phyloP scores from a whole-genome alignment of 495 filamentous ascomycete species.

The Aspergillus ellipticus region DNA sequence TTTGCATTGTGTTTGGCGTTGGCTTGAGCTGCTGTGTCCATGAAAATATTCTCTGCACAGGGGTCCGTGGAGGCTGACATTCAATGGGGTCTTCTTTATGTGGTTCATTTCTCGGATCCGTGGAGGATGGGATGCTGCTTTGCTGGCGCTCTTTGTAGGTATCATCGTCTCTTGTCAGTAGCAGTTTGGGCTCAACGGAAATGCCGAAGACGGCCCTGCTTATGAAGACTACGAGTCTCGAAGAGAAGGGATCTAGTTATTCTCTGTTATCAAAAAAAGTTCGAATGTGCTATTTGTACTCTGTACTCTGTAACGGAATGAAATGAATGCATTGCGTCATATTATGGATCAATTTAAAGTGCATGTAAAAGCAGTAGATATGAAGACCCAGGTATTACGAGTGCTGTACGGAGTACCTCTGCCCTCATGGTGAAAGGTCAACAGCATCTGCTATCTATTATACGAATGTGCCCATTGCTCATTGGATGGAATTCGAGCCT shows the following conservation, averaged over 20 bases:
- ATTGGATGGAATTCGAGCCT: too few species aligned
- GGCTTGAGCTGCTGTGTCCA: conserved; percentile 47
- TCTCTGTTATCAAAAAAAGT: conserved; percentile 22
- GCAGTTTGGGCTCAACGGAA: conserved; percentile 20
- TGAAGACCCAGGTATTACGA: too few species aligned
- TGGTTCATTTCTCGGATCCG: conserved; percentile 41
- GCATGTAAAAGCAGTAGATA: too few species aligned
- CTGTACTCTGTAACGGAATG: neutral
- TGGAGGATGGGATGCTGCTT: conserved; percentile 38
- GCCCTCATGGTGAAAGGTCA: too few species aligned
- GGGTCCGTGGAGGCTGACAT: conserved; percentile 37
- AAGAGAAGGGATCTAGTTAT: conserved; percentile 20
- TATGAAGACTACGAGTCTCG: conserved; percentile 15
- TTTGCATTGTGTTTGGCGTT: conserved; percentile 52
- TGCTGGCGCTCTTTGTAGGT: conserved; percentile 34
- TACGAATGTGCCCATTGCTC: too few species aligned
- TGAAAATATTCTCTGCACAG: conserved; percentile 33
- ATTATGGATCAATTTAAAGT: neutral
- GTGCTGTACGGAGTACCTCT: too few species aligned
- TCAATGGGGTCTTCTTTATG: conserved; percentile 33
- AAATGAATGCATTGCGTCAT: neutral
- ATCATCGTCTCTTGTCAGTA: conserved; percentile 27
- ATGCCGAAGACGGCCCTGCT: conserved; percentile 26
- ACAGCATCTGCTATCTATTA: too few species aligned
- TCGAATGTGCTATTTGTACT: conserved; percentile 14